phyloP scores from a whole-genome alignment of 2,329 filamentous ascomycete genomes.

The Tolypocladium album region DNA sequence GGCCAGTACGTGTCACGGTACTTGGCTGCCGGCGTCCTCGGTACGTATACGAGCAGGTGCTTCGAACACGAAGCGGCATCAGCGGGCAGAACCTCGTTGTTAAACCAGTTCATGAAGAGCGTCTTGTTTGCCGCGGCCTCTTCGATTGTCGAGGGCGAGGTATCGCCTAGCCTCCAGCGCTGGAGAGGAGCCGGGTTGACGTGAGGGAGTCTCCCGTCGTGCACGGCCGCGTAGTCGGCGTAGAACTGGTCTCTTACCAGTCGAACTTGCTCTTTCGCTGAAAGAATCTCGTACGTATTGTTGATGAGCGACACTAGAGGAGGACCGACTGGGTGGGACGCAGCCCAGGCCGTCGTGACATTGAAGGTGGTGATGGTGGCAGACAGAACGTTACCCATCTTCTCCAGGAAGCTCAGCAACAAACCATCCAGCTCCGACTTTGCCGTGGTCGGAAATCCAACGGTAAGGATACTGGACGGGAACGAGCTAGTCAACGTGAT shows the following conservation, averaged over 20 bases:
- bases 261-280: conserved; percentile 22
- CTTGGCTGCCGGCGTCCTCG: conserved; percentile 9
- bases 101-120: conserved; percentile 34
- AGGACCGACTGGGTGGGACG: neutral
- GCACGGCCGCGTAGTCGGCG: conserved; percentile 16
- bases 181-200: conserved; percentile 22
- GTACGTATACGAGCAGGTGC: conserved; percentile 36
- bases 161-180: conserved; percentile 24
- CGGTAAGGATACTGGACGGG: conserved; percentile 18
- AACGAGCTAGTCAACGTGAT: conserved; percentile 18
- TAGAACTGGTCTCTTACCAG: conserved; percentile 25
- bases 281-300: conserved; percentile 22
- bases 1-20: conserved; percentile 22
- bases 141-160: conserved; percentile 14
- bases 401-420: neutral
- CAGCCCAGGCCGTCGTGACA: neutral
- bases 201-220: conserved; percentile 22
- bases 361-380: neutral
- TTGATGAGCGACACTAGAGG: conserved; percentile 16
- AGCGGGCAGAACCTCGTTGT: conserved; percentile 26
- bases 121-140: conserved; percentile 39
- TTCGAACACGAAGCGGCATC: conserved; percentile 30
- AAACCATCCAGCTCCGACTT: conserved; percentile 4
- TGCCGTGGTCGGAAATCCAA: conserved; percentile 13
- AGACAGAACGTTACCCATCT: neutral